phyloP scores from a whole-genome alignment of 192 early-diverging fungal species.

The Paraglomus brasilianum region DNA sequence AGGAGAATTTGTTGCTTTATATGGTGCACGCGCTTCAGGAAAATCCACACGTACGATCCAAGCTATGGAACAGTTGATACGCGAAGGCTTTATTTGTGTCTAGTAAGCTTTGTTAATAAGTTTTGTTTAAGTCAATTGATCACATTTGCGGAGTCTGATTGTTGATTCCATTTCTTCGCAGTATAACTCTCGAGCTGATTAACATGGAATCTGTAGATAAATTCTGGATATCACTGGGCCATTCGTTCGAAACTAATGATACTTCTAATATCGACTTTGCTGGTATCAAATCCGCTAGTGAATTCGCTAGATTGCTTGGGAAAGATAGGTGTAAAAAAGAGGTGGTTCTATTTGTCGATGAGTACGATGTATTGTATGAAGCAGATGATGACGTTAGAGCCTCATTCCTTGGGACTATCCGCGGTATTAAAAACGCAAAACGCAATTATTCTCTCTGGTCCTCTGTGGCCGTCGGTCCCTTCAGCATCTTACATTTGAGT shows the following conservation, averaged over 20 bases:
- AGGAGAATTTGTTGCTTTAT: slow-evolving; percentile 28
- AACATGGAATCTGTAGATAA: slow-evolving; percentile 7
- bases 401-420: background rate
- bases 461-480: slow-evolving; percentile 12
- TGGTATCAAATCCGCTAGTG: slow-evolving; percentile 12
- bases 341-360: slow-evolving; percentile 30
- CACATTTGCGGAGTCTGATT: no score
- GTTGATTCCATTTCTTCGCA: background rate
- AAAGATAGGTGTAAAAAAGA: background rate
- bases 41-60: slow-evolving; percentile 36
- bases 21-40: slow-evolving; percentile 38
- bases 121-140: no score
- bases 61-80: slow-evolving; percentile 28
- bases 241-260: background rate
- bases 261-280: no score
- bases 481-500: slow-evolving; percentile 23
- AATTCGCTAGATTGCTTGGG: background rate
- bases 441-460: background rate
- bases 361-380: slow-evolving; percentile 28
- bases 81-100: slow-evolving; percentile 31
- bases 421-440: slow-evolving; percentile 18
- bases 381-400: background rate
- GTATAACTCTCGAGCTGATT: slow-evolving; percentile 19
- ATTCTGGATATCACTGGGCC: slow-evolving; percentile 8
- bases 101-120: slow-evolving; percentile 33